Conservation (phyloP, 176 grass and related monocot species). For the Puya raimondii region DNA sequence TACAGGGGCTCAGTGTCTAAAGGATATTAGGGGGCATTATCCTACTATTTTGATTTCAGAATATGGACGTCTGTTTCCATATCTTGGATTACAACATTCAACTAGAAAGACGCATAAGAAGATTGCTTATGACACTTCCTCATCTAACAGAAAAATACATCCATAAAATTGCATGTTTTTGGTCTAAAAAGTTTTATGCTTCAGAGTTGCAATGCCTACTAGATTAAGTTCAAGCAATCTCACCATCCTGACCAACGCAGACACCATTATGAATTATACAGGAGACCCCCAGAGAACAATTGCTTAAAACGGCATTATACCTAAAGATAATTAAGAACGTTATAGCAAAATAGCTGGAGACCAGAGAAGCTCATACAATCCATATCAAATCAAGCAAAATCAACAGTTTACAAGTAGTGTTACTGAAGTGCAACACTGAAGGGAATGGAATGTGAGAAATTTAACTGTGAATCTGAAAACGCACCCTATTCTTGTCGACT, state of each 20-base stretch:
- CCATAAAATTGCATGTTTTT: not conserved
- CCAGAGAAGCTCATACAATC: not conserved
- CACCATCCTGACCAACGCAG: slow-evolving; percentile 90
- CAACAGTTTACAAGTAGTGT: not conserved
- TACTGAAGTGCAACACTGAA: not conserved
- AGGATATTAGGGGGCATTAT: too few species aligned
- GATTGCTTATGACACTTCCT: too few species aligned
- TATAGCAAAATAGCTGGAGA: not conserved
- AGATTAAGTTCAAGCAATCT: slow-evolving; percentile 7
- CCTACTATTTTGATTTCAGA: too few species aligned
- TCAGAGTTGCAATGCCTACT: not conserved
- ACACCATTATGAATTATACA: slow-evolving; percentile 70
- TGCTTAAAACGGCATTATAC: slow-evolving; percentile 68
- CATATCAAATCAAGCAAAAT: not conserved
- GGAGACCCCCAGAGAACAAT: slow-evolving; percentile 56
- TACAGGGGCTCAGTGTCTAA: too few species aligned
- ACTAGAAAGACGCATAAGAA: too few species aligned
- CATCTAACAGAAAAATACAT: too few species aligned
- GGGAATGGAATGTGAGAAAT: not conserved
- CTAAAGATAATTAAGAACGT: slow-evolving; percentile 27
- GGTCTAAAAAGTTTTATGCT: not conserved
- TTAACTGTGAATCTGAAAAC: not conserved
- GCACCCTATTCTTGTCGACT: slow-evolving; percentile 70
- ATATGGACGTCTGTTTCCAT: too few species aligned
- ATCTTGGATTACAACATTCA: too few species aligned